Base-by-base conservation (phyloP, 2,329 filamentous ascomycete genomes). In the Penicillium sp. region DNA sequence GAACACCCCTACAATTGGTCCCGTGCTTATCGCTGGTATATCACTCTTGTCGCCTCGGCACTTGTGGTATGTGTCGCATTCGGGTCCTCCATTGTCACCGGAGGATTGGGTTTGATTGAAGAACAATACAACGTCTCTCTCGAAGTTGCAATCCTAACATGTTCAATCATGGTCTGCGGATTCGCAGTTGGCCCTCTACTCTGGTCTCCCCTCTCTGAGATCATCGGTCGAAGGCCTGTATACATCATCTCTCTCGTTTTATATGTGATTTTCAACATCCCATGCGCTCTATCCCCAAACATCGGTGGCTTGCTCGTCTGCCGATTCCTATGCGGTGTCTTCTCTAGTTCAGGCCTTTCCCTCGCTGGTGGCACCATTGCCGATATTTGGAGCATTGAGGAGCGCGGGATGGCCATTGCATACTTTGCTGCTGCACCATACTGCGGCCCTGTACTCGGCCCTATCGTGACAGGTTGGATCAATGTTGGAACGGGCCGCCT, bases 1-100 rank as follows among this genome's bases (percentile, higher is more conserved):
- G 83, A 81, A 53, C 87, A 90, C 61, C 86, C 86, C 1, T 87
- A 88, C 74, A 90, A 89, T 65, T 90, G 85, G 85, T 79, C 76
- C 48, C 85, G 84, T 62, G 69, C 69, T 1, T 84, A 75, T 67
- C 89, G 88, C 67, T 88, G 86, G 85, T 85, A 82, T 61, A 83
- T 80, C 64, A 94, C 87, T n/a, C 85, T 91, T 79, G 80, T 87
- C 17, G 86, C 91, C 0, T 86, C 87, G 1, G 21, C 76, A 2
- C 84, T 82, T 2, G 85, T 83, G 61, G 86, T 87, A 60, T 81
- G 83, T 46, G 81, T 85, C 32, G 81, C 83, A 1, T 79, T 85
- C 43, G 75, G 76, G 17, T 87, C 82, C 26, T 79, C 82, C 4
- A 82, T 91, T 59, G 81, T 91, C 62, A 91, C 87, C 0, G 81